Evolutionary conservation across 2,329 filamentous ascomycete genomes (phyloP), one percentile per base, ranked within the genome.

Genomic region (Rachicladosporium sp.): DNA sequence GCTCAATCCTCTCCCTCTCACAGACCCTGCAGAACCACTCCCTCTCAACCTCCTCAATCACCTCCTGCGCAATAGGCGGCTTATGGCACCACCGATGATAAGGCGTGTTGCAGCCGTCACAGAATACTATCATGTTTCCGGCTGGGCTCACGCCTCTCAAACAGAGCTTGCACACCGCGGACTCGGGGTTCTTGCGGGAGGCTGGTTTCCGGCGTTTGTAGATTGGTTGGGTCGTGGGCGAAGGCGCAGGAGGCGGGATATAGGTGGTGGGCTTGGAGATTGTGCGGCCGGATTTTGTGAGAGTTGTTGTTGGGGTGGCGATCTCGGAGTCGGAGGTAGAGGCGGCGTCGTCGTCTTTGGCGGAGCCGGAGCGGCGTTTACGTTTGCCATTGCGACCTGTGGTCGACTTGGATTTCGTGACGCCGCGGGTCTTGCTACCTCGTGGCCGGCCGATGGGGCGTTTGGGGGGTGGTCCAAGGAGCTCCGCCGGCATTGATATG

Each of bases 11-110:
- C 48, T 67, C 65, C 36, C 60, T 66, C 57, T 67, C 57, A 56
- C 84, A 89, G 21, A 71, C 66, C 5, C 63, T 62, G 53, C 84
- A 91, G 53, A 77, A 74, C 83, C 84, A 91, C 47, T 78, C 74
- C 43, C 74, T 74, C 45, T 75, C 73, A 46, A 77, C 67, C 44
- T 83, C 72, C 29, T 70, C 69, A 35, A 88, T 73, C 11, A 81
- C 74, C n/a, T 79, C 74, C 45, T 80, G 73, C n/a, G 72, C 69
- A 44, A 93, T 83, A 6, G 73, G 71, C 1, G 84, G 84, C 43
- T 82, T 73, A 57, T 93, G 84, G 53, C 85, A 93, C 51, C 76
- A 75, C 57, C 87, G 82, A 59, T 93, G 85, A 73, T 85, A 93
- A 32, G 78, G 75, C 23, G 70, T 69, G 56, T 85, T 83, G 64